phyloP scores from a whole-genome alignment of 768 basidiomycete species.

The Podaxis sp. region DNA sequence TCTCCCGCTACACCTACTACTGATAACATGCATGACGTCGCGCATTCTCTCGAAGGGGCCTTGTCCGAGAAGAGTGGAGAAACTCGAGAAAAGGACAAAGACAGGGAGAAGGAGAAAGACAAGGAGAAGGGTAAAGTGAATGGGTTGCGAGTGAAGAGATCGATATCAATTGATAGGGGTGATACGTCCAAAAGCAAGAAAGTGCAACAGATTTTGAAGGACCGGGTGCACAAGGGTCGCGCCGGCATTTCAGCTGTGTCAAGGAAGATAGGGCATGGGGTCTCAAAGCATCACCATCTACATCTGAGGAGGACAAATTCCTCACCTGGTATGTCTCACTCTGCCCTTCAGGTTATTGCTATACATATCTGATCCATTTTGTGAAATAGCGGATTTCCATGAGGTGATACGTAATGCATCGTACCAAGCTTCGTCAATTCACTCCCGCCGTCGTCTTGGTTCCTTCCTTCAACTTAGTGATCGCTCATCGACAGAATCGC shows the following conservation, averaged over 20 bases:
- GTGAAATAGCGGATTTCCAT: constrained; percentile 56
- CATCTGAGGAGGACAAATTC: constrained; percentile 61
- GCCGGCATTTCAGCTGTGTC: constrained; percentile 75
- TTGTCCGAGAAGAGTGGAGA: constrained; percentile 8
- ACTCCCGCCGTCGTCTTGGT: constrained; percentile 66
- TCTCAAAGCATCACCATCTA: constrained; percentile 45
- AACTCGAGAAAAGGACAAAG: constrained; percentile 17
- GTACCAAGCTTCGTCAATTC: constrained; percentile 81
- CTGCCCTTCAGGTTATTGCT: background rate
- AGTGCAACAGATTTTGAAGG: constrained; percentile 73
- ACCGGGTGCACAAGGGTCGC: constrained; percentile 71
- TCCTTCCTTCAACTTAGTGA: constrained; percentile 43
- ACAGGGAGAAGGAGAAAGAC: constrained; percentile 2
- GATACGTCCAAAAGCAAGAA: constrained; percentile 67
- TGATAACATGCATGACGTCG: background rate
- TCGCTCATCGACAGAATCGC: constrained; percentile 37
- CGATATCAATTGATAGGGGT: constrained; percentile 38
- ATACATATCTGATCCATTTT: background rate
- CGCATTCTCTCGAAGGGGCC: background rate
- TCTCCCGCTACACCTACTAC: constrained; percentile 58
- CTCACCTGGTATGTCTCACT: constrained; percentile 55
- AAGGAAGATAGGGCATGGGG: constrained; percentile 72
- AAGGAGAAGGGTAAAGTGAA: constrained; percentile 20
- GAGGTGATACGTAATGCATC: constrained; percentile 57
- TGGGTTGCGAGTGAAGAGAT: constrained; percentile 29